Evolutionary conservation across 139 green algal genomes (phyloP).

Genomic region (Tetradesmus lagerheimii): DNA sequence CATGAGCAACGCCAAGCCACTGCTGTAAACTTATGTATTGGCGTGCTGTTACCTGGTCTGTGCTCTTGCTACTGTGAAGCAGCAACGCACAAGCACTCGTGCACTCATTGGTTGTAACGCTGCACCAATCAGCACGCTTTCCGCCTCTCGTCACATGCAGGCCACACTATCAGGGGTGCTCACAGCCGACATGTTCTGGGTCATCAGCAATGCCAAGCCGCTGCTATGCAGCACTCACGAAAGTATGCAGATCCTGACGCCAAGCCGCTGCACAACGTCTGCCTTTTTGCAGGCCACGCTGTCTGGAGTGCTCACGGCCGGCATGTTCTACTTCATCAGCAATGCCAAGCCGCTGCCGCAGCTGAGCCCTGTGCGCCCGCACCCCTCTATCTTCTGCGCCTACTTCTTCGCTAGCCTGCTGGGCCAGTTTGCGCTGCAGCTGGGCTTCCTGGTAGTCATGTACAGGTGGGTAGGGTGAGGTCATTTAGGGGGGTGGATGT

Average conservation of each 20-base stretch:
- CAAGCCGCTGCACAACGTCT: neutral
- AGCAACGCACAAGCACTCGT: no score
- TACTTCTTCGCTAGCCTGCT: slow-evolving; percentile 96
- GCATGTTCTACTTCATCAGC: slow-evolving; percentile 97
- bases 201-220: slow-evolving; percentile 93
- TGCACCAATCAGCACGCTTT: no score
- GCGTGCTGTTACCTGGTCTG: no score
- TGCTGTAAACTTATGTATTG: no score
- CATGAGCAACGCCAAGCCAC: slow-evolving; percentile 90
- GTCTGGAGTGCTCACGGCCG: slow-evolving; percentile 85
- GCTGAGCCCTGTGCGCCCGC: slow-evolving; percentile 88
- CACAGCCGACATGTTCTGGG: slow-evolving; percentile 95
- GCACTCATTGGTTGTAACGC: no score
- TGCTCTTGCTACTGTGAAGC: no score
- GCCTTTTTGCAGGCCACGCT: slow-evolving; percentile 76
- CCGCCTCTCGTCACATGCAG: slow-evolving; percentile 56
- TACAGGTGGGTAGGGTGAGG: slow-evolving; percentile 61
- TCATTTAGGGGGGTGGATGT: no score
- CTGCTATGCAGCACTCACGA: slow-evolving; percentile 33
- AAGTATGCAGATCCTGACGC: no score
- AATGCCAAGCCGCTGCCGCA: slow-evolving; percentile 86
- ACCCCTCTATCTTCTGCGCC: slow-evolving; percentile 91
- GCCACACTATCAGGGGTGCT: slow-evolving; percentile 85
- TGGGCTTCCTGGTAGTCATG: slow-evolving; percentile 82
- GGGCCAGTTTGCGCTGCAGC: slow-evolving; percentile 91